A percentile compares a stretch with the other conserved stretches of the same genome.
phyloP scores from a whole-genome alignment of 2,329 filamentous ascomycete genomes.

The Lizonia empirigonia region DNA sequence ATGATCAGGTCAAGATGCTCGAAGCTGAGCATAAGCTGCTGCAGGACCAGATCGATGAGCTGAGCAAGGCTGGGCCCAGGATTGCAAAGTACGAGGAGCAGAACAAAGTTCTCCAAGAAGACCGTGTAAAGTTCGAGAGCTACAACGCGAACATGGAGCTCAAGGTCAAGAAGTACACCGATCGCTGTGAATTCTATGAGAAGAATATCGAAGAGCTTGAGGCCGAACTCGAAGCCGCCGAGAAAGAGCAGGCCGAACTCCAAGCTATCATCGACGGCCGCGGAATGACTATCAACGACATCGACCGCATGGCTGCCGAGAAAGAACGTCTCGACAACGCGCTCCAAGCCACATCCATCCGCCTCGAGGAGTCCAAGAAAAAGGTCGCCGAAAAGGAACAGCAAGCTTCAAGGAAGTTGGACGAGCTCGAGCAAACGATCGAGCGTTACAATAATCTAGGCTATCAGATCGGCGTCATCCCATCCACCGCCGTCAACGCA shows the following conservation, averaged over 20 bases:
- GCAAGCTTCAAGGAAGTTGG: conserved; percentile 84
- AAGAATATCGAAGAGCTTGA: conserved; percentile 84
- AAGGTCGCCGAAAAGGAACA: conserved; percentile 82
- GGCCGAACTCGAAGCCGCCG: conserved; percentile 79
- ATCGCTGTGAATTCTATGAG: conserved; percentile 78
- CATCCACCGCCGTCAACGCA: conserved; percentile 80
- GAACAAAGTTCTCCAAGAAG: conserved; percentile 92
- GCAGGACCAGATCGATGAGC: conserved; percentile 82
- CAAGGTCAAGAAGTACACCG: conserved; percentile 87
- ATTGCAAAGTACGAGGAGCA: conserved; percentile 83
- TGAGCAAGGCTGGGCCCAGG: conserved; percentile 85
- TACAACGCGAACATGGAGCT: conserved; percentile 86
- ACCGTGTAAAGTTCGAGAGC: conserved; percentile 91
- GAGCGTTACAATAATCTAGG: conserved; percentile 93
- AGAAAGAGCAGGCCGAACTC: conserved; percentile 78
- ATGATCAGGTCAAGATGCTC: conserved; percentile 80
- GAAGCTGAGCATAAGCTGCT: conserved; percentile 85
- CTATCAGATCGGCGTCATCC: conserved; percentile 92
- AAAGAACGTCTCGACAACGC: conserved; percentile 90
- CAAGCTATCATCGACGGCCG: conserved; percentile 89
- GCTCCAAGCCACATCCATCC: conserved; percentile 74
- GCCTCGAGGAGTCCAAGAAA: conserved; percentile 84
- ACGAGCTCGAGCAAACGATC: conserved; percentile 88
- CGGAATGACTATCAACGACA: conserved; percentile 96
- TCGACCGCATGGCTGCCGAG: conserved; percentile 97